Evolutionary conservation across 2,329 filamentous ascomycete species (phyloP).

Genomic region (Samsoniella hepiali): DNA sequence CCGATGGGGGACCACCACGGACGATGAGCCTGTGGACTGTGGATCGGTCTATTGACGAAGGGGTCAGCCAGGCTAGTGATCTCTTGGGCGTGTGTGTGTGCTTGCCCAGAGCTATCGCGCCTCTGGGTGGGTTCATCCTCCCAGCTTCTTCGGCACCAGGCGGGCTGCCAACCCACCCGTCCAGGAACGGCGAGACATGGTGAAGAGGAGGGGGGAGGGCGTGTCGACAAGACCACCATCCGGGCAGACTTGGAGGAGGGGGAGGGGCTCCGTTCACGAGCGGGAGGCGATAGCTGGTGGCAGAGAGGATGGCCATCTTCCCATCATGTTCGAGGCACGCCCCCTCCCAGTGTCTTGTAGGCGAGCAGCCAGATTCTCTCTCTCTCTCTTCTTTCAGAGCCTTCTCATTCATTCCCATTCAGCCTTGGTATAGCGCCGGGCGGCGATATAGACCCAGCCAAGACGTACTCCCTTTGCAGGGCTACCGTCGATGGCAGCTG

Average conservation of each 20-base stretch:
- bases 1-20: conserved; percentile 27
- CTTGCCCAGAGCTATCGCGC: conserved; percentile 3
- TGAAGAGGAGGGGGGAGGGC: conserved; percentile 18
- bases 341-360: conserved; percentile 6
- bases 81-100: neutral
- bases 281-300: neutral
- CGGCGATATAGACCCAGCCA: neutral
- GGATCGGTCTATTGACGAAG: conserved; percentile 18
- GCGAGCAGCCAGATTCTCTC: neutral
- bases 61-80: conserved; percentile 14
- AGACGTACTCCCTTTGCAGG: neutral
- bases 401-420: neutral
- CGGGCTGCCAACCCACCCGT: neutral
- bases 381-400: neutral
- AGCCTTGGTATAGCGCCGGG: neutral
- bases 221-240: conserved; percentile 1
- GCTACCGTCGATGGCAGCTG: neutral
- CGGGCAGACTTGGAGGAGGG: neutral
- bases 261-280: neutral
- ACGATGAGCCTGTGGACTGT: conserved; percentile 22
- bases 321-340: conserved; percentile 12
- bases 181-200: conserved; percentile 16
- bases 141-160: conserved; percentile 6
- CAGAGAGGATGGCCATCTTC: neutral
- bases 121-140: neutral